Percentiles rank a stretch among this genome's conserved stretches.
These are phyloP conservation scores for Trichoderma reesei DNA, from an alignment of 495 filamentous ascomycete species.

Conservation along the genomic window DNA sequence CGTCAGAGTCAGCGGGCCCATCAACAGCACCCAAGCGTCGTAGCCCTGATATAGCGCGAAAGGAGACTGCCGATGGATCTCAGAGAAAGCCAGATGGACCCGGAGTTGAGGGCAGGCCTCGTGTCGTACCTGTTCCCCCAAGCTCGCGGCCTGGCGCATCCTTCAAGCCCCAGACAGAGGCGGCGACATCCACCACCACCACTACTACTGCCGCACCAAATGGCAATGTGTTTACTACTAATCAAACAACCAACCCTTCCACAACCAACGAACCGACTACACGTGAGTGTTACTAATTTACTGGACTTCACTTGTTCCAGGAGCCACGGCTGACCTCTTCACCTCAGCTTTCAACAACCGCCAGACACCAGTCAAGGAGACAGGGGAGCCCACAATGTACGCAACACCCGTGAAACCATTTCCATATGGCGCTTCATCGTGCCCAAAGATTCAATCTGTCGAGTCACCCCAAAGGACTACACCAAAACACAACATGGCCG, in stretches of 20 bases:
- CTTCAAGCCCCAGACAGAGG: background rate
- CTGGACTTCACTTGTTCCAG: background rate
- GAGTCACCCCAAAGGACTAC: background rate
- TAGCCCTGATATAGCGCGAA: conserved; percentile 21
- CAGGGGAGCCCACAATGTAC: conserved; percentile 30
- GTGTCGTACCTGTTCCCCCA: background rate
- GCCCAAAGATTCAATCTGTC: background rate
- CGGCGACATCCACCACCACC: background rate
- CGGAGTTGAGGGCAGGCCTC: background rate
- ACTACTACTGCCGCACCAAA: background rate
- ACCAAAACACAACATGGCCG: background rate
- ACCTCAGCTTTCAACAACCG: conserved; percentile 5
- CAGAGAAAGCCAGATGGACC: background rate
- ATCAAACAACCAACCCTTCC: background rate
- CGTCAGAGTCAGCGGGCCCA: conserved; percentile 12
- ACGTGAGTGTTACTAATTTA: background rate
- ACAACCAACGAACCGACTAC: background rate
- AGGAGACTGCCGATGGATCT: background rate
- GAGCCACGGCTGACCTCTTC: conserved; percentile 7
- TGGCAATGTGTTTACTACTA: background rate
- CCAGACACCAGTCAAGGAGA: conserved; percentile 9
- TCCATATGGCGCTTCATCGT: background rate
- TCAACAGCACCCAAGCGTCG: conserved; percentile 18
- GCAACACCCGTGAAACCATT: conserved; percentile 13
- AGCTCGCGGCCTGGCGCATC: background rate